A percentile compares a stretch with the other conserved stretches of the same genome.
Conservation (phyloP, 305 asterid genomes). For the Solanum aculeatissimum region DNA sequence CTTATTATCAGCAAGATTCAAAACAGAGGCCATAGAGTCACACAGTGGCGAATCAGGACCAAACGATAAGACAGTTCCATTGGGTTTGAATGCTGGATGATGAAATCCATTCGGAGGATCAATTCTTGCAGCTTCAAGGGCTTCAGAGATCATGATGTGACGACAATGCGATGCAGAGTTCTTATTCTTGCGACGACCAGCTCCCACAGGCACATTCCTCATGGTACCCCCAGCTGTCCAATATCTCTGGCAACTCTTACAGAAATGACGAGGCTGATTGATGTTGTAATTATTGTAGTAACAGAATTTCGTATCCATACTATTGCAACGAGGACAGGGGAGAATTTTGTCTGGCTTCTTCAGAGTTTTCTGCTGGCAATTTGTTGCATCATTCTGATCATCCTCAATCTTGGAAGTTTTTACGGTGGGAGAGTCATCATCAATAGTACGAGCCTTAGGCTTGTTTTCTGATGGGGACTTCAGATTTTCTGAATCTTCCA, state of each 20-base stretch:
- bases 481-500: slow-evolving; percentile 17
- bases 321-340: slow-evolving; percentile 89
- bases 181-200: slow-evolving; percentile 63
- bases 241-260: slow-evolving; percentile 78
- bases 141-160: slow-evolving; percentile 45
- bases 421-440: slow-evolving; percentile 19
- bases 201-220: slow-evolving; percentile 74
- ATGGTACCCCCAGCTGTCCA: slow-evolving; percentile 92
- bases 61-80: slow-evolving; percentile 53
- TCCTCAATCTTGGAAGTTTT: slow-evolving; percentile 19
- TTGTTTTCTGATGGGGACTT: slow-evolving; percentile 13
- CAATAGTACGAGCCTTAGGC: slow-evolving; percentile 10
- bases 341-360: slow-evolving; percentile 81
- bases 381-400: slow-evolving; percentile 20
- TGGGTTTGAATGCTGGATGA: slow-evolving; percentile 24
- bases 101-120: slow-evolving; percentile 30
- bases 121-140: slow-evolving; percentile 26
- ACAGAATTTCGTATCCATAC: slow-evolving; percentile 90
- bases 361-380: slow-evolving; percentile 33
- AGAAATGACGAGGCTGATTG: slow-evolving; percentile 71
- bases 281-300: slow-evolving; percentile 81
- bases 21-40: slow-evolving; percentile 41
- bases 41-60: slow-evolving; percentile 33
- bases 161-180: slow-evolving; percentile 30
- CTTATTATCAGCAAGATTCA: slow-evolving; percentile 24